Percentiles rank a stretch among this genome's conserved stretches.
Conservation (phyloP, 352 stramenopile genomes). For the Pythium dissimile region DNA sequence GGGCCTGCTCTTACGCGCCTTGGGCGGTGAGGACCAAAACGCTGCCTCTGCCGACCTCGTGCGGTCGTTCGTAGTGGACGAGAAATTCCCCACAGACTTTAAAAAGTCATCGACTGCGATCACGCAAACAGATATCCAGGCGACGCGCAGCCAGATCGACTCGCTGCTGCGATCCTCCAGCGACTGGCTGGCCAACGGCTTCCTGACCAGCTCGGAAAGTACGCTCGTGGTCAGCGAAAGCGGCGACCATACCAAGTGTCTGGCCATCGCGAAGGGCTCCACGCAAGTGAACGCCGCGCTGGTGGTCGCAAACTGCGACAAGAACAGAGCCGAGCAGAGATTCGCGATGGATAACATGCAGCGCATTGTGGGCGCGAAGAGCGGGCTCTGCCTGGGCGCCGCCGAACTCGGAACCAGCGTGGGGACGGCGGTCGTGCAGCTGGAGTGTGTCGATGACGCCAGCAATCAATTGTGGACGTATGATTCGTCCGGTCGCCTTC, state of each 20-base stretch:
- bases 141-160: constrained; percentile 5
- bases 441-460: constrained; percentile 9
- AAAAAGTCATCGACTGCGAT: constrained; percentile 9
- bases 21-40: constrained; percentile 9
- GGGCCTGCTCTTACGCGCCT: constrained; percentile 2
- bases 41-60: constrained; percentile 13
- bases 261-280: background rate
- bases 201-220: background rate
- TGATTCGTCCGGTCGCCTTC: constrained; percentile 11
- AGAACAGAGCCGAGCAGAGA: background rate
- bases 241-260: constrained; percentile 3
- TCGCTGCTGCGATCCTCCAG: constrained; percentile 3
- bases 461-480: constrained; percentile 19
- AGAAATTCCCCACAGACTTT: constrained; percentile 28
- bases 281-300: background rate
- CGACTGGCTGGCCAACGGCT: constrained; percentile 8
- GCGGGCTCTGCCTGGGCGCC: background rate
- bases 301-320: background rate
- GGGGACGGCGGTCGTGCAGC: constrained; percentile 4
- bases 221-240: background rate
- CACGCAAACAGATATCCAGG: constrained; percentile 15
- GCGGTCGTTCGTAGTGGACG: constrained; percentile 31
- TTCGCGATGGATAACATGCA: constrained; percentile 2
- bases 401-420: background rate
- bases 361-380: constrained; percentile 1